These are phyloP conservation scores for Candida ulmi DNA, from an alignment of 805 yeast genomes.

Conservation along the genomic window DNA sequence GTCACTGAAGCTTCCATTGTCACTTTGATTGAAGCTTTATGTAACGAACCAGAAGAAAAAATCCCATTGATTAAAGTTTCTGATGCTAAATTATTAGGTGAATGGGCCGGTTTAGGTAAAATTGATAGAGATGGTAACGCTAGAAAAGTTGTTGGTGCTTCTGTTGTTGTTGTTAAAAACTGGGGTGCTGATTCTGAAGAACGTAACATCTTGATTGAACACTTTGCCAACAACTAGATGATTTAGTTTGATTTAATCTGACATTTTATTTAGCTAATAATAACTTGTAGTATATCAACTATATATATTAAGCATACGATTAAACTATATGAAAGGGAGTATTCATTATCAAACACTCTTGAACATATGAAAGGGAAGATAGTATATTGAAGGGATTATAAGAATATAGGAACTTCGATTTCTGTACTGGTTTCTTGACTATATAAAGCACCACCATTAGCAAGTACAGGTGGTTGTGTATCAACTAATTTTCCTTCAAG, in stretches of 20 bases:
- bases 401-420: too few species aligned
- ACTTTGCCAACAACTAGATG: conserved; percentile 82
- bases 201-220: conserved; percentile 92
- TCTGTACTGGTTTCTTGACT: conserved; percentile 1
- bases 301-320: conserved; percentile 7
- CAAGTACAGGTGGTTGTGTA: not conserved
- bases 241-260: not conserved
- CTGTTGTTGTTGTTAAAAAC: conserved; percentile 98
- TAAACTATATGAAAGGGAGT: too few species aligned
- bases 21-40: conserved; percentile 98
- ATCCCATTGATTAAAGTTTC: conserved; percentile 98
- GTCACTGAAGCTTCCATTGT: conserved; percentile 96
- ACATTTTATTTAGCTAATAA: not conserved
- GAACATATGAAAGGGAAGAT: too few species aligned
- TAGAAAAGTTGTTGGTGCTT: conserved; percentile 99
- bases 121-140: conserved; percentile 99
- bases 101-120: conserved; percentile 99
- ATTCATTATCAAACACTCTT: too few species aligned
- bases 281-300: conserved; percentile 4
- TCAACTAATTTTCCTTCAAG: not conserved
- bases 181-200: conserved; percentile 99
- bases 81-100: conserved; percentile 99
- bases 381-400: conserved; percentile 12
- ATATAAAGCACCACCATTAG: not conserved
- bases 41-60: conserved; percentile 95